A percentile compares a stretch with the other conserved stretches of the same genome.
These are phyloP conservation scores for Cydonia oblonga DNA, from an alignment of 331 rosid species.

Conservation along the genomic window DNA sequence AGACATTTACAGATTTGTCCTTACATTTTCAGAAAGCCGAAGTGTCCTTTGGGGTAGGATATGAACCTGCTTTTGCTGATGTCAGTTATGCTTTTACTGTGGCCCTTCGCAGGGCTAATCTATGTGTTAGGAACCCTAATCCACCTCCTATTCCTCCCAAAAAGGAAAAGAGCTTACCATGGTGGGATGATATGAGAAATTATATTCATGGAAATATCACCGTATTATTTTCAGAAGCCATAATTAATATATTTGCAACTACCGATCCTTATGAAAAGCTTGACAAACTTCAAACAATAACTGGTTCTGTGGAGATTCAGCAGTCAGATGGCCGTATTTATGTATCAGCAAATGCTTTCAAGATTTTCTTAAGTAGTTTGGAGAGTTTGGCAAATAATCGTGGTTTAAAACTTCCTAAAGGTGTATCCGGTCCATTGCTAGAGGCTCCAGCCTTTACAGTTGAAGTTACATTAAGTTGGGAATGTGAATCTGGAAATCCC, in stretches of 20 bases:
- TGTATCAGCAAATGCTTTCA: constrained; percentile 74
- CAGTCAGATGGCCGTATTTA: constrained; percentile 81
- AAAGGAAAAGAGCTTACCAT: constrained; percentile 89
- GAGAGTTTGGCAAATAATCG: constrained; percentile 79
- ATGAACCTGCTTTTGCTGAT: constrained; percentile 89
- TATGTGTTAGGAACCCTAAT: constrained; percentile 40
- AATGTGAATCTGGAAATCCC: constrained; percentile 82
- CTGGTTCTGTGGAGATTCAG: constrained; percentile 65
- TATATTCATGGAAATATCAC: constrained; percentile 86
- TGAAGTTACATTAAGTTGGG: constrained; percentile 93
- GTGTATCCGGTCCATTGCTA: constrained; percentile 56
- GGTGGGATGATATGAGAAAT: constrained; percentile 99
- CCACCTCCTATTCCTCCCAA: constrained; percentile 57
- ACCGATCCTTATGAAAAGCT: constrained; percentile 96
- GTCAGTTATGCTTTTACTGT: constrained; percentile 86
- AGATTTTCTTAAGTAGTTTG: constrained; percentile 71
- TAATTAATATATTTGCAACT: constrained; percentile 64
- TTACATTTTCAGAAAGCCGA: constrained; percentile 71
- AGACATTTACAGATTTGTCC: constrained; percentile 73
- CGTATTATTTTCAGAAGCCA: constrained; percentile 58
- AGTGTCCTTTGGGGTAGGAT: constrained; percentile 90
- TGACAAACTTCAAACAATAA: constrained; percentile 69
- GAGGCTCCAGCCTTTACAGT: constrained; percentile 74
- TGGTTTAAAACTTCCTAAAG: constrained; percentile 75
- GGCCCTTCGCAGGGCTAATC: constrained; percentile 97